phyloP scores from a whole-genome alignment of 805 yeast species.

The Pichia insulana region DNA sequence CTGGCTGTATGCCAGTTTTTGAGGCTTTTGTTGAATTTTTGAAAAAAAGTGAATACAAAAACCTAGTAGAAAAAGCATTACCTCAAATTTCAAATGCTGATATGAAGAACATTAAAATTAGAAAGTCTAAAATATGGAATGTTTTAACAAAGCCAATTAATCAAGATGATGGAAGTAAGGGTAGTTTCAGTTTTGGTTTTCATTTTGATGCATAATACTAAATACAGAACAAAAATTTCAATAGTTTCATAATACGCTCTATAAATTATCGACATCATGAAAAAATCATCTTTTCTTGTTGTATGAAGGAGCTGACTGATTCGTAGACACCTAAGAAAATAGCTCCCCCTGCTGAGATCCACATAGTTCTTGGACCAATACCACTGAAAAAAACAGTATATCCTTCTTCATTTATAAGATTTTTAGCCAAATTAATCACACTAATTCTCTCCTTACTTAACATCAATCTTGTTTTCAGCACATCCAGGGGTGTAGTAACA shows the following conservation, averaged over 20 bases:
- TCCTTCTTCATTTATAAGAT: slow-evolving; percentile 67
- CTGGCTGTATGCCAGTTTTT: slow-evolving; percentile 42
- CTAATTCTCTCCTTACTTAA: slow-evolving; percentile 44
- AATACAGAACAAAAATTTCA: not conserved
- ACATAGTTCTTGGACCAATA: slow-evolving; percentile 89
- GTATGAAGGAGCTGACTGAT: slow-evolving; percentile 34
- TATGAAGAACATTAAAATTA: slow-evolving; percentile 18
- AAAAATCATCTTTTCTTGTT: not conserved
- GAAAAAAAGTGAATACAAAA: slow-evolving; percentile 29
- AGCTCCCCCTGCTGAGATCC: slow-evolving; percentile 99
- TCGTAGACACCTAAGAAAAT: slow-evolving; percentile 94
- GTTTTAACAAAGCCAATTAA: slow-evolving; percentile 17
- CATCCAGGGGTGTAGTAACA: slow-evolving; percentile 71
- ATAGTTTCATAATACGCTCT: not conserved
- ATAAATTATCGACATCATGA: not conserved
- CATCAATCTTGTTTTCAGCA: slow-evolving; percentile 81
- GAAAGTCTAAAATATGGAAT: slow-evolving; percentile 48
- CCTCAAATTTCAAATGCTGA: slow-evolving; percentile 29
- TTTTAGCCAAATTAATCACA: slow-evolving; percentile 37
- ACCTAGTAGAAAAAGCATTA: slow-evolving; percentile 30
- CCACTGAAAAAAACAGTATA: slow-evolving; percentile 66
- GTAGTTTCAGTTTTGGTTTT: slow-evolving; percentile 30
- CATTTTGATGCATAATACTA: slow-evolving; percentile 15
- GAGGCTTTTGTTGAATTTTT: slow-evolving; percentile 52
- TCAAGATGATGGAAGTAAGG: slow-evolving; percentile 8